Base-by-base conservation (phyloP, 2,329 filamentous ascomycete genomes). In the Eutypella sp. region DNA sequence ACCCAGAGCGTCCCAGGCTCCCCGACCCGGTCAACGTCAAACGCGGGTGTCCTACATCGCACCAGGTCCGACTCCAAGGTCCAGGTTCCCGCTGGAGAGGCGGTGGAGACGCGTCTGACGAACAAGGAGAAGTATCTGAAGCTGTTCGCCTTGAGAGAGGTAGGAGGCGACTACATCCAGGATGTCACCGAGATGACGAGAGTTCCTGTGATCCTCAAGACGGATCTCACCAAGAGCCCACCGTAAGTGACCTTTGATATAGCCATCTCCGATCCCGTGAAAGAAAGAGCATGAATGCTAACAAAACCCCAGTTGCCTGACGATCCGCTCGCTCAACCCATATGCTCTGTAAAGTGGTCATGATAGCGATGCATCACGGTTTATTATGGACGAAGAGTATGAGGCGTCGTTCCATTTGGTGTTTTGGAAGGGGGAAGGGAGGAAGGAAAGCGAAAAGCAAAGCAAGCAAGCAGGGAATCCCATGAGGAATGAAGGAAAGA, bases 141-240 rank as follows among this genome's bases (percentile, higher is more conserved):
- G 65, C 75, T 93, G 54, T 97, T 97, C 74, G 83, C 84, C 57
- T 76, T 99, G 57, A 81, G 93, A 43, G 92, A 99, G 67, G 88
- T 95, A 69, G 86, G 87, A 57, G 92, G 92, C 54, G 88, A 97
- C 59, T 95, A 95, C 73, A 96, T 99, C 62, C 93, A 99, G 71
- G 93, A 99, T 67, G 90, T 99, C 55, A 91, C 85, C 47, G 93
- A 99, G 76, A 96, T 99, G 91, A 92, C 89, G 37, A 81, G 92
- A 57, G 87, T 99, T 50, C 93, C 93, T n/a, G 87, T 99, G 56
- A 95, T 99, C 66, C 73, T 99, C 62, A 97, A 96, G 84, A 97
- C 93, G 55, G 93, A 99, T 72, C 80, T 99, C 61, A 89, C 79
- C 72, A 99, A 99, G 87, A 97, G 92, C 74, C 93, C 93, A 72